Percentiles rank a stretch among this genome's conserved stretches.
phyloP scores from a whole-genome alignment of 139 green algal genomes.

The Tetradesmus lagerheimii region DNA sequence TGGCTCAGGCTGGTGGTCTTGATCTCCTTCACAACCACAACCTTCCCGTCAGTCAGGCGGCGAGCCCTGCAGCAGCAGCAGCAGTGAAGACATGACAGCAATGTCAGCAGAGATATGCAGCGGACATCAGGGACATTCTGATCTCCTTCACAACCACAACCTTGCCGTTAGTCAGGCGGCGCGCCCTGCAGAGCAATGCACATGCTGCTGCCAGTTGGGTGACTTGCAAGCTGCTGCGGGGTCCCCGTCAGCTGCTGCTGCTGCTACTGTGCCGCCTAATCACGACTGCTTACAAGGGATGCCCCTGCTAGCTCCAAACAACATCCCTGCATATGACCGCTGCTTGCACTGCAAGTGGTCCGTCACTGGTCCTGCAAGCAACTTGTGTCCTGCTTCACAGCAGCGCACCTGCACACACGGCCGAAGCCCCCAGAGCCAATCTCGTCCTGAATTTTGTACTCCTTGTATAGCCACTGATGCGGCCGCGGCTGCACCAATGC shows the following conservation, averaged over 20 bases:
- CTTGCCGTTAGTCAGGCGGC: too few relatives aligned
- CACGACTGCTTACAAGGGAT: too few relatives aligned
- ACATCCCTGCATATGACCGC: too few relatives aligned
- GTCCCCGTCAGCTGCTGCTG: too few relatives aligned
- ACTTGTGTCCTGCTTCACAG: not conserved
- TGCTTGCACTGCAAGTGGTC: not conserved
- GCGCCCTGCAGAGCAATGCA: too few relatives aligned
- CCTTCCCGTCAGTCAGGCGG: constrained; percentile 51
- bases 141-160: too few relatives aligned
- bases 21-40: constrained; percentile 71
- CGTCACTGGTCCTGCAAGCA: not conserved
- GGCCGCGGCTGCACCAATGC: constrained; percentile 23
- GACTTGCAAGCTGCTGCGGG: not conserved
- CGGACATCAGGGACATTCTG: constrained; percentile 26
- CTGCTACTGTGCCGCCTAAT: too few relatives aligned
- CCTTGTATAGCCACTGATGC: constrained; percentile 53
- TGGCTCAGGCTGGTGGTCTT: constrained; percentile 46
- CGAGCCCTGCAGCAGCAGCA: constrained; percentile 17
- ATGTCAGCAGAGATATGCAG: not conserved
- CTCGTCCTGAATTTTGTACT: constrained; percentile 59
- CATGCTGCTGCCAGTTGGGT: not conserved
- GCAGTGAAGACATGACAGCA: too few relatives aligned
- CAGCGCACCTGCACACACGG: constrained; percentile 47
- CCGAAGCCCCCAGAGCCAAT: constrained; percentile 72
- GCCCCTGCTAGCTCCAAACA: too few relatives aligned